phyloP scores from a whole-genome alignment of 2,329 filamentous ascomycete genomes.

The Microascus cirrosus region DNA sequence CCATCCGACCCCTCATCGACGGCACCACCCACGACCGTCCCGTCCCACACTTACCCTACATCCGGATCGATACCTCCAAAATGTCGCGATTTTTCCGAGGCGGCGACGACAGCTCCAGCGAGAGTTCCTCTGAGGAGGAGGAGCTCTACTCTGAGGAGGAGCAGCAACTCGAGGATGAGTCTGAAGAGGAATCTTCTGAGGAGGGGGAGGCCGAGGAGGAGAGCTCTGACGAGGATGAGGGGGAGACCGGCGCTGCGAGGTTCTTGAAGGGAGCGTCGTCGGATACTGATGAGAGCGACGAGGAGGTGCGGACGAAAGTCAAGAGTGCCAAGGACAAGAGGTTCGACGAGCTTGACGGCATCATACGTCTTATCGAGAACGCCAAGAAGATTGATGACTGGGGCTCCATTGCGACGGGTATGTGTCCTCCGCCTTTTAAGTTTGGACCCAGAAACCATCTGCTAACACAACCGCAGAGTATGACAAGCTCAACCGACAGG shows the following conservation, averaged over 20 bases:
- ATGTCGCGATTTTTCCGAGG: conserved; percentile 93
- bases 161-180: conserved; percentile 35
- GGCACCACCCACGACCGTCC: not conserved
- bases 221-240: conserved; percentile 26
- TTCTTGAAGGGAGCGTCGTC: conserved; percentile 67
- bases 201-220: conserved; percentile 41
- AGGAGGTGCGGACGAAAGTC: conserved; percentile 74
- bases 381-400: conserved; percentile 96
- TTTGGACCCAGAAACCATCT: not conserved
- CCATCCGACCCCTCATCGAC: not conserved
- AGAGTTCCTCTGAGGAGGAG: conserved; percentile 84
- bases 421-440: conserved; percentile 18
- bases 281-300: conserved; percentile 77
- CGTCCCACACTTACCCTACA: not conserved
- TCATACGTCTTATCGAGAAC: conserved; percentile 87
- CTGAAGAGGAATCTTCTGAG: conserved; percentile 41
- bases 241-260: conserved; percentile 57
- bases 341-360: conserved; percentile 83
- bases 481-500: conserved; percentile 85
- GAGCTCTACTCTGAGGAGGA: conserved; percentile 48
- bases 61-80: not conserved
- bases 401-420: conserved; percentile 83
- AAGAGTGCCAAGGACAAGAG: conserved; percentile 99
- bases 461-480: conserved; percentile 50
- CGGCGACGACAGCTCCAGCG: conserved; percentile 84